Evolutionary conservation across 257 asterid genomes (phyloP), one percentile per base, ranked within the genome.

Genomic region (Solanum virginianum): DNA sequence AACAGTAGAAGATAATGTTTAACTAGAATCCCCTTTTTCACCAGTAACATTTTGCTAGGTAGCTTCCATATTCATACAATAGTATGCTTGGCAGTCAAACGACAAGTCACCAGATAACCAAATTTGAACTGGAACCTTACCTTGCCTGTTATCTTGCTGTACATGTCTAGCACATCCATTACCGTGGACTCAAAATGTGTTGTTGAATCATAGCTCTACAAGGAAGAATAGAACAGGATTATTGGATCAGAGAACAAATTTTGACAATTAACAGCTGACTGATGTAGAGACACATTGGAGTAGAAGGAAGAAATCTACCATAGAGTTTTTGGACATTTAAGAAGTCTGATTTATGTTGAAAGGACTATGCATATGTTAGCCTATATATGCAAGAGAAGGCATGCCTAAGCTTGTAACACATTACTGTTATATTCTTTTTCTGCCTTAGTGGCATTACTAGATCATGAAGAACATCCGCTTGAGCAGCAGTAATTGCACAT

Each of bases 171-270:
- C 87, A 95, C 98, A 91, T 95, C 96, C 80, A 16, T 83, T 20
- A 94, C 97, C 1, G 99, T 95, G 69, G 98, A 88, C 92, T 95
- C 98, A 17, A 95, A 95, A 91, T 95, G 98, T 36, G 99, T 94
- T 8, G 97, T 88, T 32, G 94, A 90, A 71, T 95, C 98, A 81
- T 94, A 94, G 75, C 97, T 94, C 98, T 95, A 94, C 91, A 89
- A 86, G 84, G 84, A 88, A 53, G 59, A 41, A 83, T 66, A 66
- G 2, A 59, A 54, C 65, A 45, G 5, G 26, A 54, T 20, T 1
- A 15, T 22, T 32, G n/a, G 36, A 66, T 43, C 10, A 36, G 1
- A 53, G 13, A 68, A 68, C 6, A 65, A 49, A 18, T 2, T 49
- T 75, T 9, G 22, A 9, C 26, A 51, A 77, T 45, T 16, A 26